These are phyloP conservation scores for Draba incana DNA, from an alignment of 345 rosid species.

Conservation along the genomic window DNA sequence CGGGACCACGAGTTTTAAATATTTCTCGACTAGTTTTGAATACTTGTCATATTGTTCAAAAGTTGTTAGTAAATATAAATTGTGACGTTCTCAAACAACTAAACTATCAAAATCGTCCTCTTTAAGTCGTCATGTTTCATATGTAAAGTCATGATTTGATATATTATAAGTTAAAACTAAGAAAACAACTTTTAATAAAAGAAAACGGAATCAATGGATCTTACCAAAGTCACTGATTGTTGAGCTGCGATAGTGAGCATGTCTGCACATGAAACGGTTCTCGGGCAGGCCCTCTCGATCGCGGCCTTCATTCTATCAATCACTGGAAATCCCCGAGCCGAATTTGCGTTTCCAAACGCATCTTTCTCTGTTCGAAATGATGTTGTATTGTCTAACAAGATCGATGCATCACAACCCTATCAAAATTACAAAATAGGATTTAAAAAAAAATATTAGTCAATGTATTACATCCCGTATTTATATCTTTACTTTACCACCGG, in stretches of 20 bases:
- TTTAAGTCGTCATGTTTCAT: neutral
- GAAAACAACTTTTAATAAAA: constrained; percentile 1
- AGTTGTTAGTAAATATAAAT: neutral
- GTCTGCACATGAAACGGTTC: constrained; percentile 70
- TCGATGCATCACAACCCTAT: constrained; percentile 78
- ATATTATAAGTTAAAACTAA: neutral
- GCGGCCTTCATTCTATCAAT: constrained; percentile 61
- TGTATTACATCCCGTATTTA: neutral
- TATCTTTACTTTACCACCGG: neutral
- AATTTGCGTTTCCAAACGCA: constrained; percentile 46
- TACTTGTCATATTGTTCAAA: constrained; percentile 15
- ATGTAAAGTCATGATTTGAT: neutral
- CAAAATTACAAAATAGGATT: neutral
- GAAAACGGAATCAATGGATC: neutral
- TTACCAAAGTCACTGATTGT: constrained; percentile 61
- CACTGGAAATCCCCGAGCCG: constrained; percentile 60
- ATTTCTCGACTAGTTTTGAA: neutral
- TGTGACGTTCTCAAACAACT: constrained; percentile 1
- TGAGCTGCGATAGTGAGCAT: constrained; percentile 68
- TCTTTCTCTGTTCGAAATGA: constrained; percentile 59
- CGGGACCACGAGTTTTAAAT: constrained; percentile 18
- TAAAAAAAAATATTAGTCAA: constrained; percentile 7
- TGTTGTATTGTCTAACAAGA: constrained; percentile 58
- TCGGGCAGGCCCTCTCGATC: constrained; percentile 57
- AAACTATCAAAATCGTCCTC: neutral